Conservation (phyloP, 495 filamentous ascomycete genomes). For the Cudoniella acicularis region DNA sequence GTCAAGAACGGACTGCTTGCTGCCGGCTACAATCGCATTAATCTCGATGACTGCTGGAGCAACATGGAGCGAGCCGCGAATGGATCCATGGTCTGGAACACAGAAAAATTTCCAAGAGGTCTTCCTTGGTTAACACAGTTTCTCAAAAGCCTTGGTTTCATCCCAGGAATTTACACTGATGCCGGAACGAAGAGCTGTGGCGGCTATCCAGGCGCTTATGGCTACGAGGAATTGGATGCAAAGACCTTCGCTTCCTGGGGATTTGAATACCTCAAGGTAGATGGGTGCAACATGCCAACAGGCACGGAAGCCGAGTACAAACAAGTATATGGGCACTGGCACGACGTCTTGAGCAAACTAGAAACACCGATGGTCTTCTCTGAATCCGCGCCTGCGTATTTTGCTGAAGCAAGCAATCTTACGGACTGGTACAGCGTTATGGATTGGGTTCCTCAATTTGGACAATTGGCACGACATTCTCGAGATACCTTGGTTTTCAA, state of each 20-base stretch:
- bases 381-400: slow-evolving; percentile 22
- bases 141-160: slow-evolving; percentile 29
- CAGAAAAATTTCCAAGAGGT: slow-evolving; percentile 29
- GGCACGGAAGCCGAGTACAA: slow-evolving; percentile 12
- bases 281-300: slow-evolving; percentile 27
- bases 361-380: slow-evolving; percentile 14
- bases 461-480: slow-evolving; percentile 6
- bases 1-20: slow-evolving; percentile 46
- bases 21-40: slow-evolving; percentile 53
- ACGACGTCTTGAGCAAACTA: slow-evolving; percentile 13
- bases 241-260: slow-evolving; percentile 33
- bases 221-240: slow-evolving; percentile 34
- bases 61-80: slow-evolving; percentile 29
- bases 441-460: slow-evolving; percentile 10
- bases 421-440: slow-evolving; percentile 20
- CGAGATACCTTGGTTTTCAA: slow-evolving; percentile 16
- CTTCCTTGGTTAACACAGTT: slow-evolving; percentile 30
- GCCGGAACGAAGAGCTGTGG: slow-evolving; percentile 26
- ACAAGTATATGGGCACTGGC: slow-evolving; percentile 13
- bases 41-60: slow-evolving; percentile 59
- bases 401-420: slow-evolving; percentile 14
- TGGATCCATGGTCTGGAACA: slow-evolving; percentile 19
- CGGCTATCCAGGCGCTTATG: slow-evolving; percentile 24
- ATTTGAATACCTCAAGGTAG: slow-evolving; percentile 35
- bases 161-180: slow-evolving; percentile 33